Evolutionary conservation across 1,284 basidiomycete genomes (phyloP).

Genomic region (Malassezia sp.): DNA sequence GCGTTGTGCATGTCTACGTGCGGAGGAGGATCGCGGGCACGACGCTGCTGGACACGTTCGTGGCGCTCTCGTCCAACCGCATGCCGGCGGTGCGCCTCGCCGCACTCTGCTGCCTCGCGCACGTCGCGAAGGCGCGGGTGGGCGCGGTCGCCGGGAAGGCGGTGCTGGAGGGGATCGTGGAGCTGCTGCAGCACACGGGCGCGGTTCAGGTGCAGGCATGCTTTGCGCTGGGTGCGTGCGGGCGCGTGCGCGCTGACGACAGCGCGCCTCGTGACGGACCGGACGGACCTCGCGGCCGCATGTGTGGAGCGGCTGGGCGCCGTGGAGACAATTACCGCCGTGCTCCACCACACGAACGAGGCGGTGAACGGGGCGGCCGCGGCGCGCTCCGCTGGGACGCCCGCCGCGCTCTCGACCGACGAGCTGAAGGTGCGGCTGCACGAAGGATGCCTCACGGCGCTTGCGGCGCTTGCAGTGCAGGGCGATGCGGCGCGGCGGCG

Average conservation of each 20-base stretch:
- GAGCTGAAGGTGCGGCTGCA: slow-evolving; percentile 27
- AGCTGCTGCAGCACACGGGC: slow-evolving; percentile 22
- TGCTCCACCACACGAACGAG: slow-evolving; percentile 21
- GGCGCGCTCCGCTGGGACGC: background rate
- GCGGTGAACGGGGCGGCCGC: background rate
- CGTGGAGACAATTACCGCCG: slow-evolving; percentile 18
- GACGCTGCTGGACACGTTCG: background rate
- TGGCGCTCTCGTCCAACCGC: slow-evolving; percentile 11
- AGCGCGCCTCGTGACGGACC: slow-evolving; percentile 30
- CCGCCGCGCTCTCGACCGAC: slow-evolving; percentile 11
- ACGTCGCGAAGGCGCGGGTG: slow-evolving; percentile 34
- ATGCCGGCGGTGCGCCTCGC: slow-evolving; percentile 29
- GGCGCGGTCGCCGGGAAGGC: slow-evolving; percentile 28
- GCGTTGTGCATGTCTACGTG: no score
- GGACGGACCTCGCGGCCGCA: slow-evolving; percentile 24
- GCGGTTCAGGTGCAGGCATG: slow-evolving; percentile 29
- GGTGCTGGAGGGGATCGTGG: slow-evolving; percentile 33
- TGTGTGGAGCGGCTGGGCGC: slow-evolving; percentile 25
- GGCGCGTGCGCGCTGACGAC: no score
- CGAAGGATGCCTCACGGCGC: slow-evolving; percentile 29
- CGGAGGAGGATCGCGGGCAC: background rate
- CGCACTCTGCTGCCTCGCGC: slow-evolving; percentile 32
- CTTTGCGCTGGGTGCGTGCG: slow-evolving; percentile 32
- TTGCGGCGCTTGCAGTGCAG: slow-evolving; percentile 30
- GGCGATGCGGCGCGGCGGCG: slow-evolving; percentile 31